Conservation (phyloP, 2,329 filamentous ascomycete species). For the Colletotrichum gloeosporioides region DNA sequence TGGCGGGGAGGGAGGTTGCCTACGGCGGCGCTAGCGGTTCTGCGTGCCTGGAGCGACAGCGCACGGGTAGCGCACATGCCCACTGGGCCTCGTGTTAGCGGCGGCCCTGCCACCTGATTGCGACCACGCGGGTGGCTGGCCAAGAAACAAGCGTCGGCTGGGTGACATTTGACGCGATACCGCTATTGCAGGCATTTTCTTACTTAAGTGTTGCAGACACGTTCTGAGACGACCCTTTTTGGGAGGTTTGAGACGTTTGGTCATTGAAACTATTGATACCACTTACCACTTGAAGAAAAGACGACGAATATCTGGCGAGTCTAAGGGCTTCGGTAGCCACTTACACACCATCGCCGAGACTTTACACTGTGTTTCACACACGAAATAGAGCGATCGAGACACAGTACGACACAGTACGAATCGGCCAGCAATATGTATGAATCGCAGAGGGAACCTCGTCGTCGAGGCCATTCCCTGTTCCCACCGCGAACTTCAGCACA, state of each 20-base stretch:
- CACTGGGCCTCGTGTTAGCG: background rate
- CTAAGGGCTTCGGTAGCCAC: background rate
- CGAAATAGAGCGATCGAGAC: too few relatives aligned
- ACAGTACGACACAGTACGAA: background rate
- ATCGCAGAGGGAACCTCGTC: background rate
- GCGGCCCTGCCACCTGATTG: slow-evolving; percentile 5
- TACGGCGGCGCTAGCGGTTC: background rate
- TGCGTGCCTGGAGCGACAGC: slow-evolving; percentile 4
- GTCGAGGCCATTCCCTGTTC: slow-evolving; percentile 7
- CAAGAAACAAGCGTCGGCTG: background rate
- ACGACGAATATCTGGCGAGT: background rate
- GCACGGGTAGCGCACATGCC: background rate
- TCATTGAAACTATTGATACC: background rate
- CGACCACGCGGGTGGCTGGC: slow-evolving; percentile 8
- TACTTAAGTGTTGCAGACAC: slow-evolving; percentile 5
- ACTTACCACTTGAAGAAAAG: background rate
- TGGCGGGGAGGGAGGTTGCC: background rate
- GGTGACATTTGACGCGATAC: background rate
- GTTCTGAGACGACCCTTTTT: background rate
- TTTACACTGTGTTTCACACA: background rate
- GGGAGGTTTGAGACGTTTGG: background rate
- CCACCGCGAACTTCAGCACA: slow-evolving; percentile 6
- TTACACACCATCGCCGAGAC: background rate
- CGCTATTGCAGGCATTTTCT: background rate
- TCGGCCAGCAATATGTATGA: background rate